These are phyloP conservation scores for Aaosphaeria arxii DNA, from an alignment of 2,329 filamentous ascomycete species.

Conservation along the genomic window DNA sequence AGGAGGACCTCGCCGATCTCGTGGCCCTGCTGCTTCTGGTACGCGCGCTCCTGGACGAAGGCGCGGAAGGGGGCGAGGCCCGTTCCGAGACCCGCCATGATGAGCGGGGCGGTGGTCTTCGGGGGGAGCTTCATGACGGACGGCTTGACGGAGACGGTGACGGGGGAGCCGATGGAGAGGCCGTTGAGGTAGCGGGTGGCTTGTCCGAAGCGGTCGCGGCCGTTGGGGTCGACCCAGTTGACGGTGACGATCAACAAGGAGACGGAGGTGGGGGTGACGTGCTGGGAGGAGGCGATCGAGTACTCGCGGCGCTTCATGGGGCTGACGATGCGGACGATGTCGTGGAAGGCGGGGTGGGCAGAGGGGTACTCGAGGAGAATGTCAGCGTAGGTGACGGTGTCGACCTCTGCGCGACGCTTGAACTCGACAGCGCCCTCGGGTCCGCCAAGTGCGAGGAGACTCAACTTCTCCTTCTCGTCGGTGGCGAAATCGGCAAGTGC, in stretches of 20 bases:
- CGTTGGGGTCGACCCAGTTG: conserved; percentile 85
- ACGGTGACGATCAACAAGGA: conserved; percentile 96
- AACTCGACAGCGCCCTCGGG: conserved; percentile 83
- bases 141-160: conserved; percentile 94
- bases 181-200: conserved; percentile 84
- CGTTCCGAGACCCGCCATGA: conserved; percentile 98
- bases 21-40: conserved; percentile 97
- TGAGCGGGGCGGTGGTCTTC: conserved; percentile 84
- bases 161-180: conserved; percentile 70
- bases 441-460: conserved; percentile 68
- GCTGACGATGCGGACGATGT: conserved; percentile 80
- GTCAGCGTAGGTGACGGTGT: conserved; percentile 88
- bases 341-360: conserved; percentile 82
- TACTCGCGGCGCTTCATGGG: conserved; percentile 97
- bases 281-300: conserved; percentile 97
- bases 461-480: conserved; percentile 77
- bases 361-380: conserved; percentile 86
- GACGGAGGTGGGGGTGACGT: conserved; percentile 85
- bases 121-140: conserved; percentile 98
- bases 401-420: conserved; percentile 86
- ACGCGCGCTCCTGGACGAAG: conserved; percentile 95
- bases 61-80: conserved; percentile 98
- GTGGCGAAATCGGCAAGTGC: conserved; percentile 79
- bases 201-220: conserved; percentile 87
- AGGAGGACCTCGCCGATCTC: conserved; percentile 89